Conservation (phyloP, 768 basidiomycete genomes). For the Cystobasidium ongulense region DNA sequence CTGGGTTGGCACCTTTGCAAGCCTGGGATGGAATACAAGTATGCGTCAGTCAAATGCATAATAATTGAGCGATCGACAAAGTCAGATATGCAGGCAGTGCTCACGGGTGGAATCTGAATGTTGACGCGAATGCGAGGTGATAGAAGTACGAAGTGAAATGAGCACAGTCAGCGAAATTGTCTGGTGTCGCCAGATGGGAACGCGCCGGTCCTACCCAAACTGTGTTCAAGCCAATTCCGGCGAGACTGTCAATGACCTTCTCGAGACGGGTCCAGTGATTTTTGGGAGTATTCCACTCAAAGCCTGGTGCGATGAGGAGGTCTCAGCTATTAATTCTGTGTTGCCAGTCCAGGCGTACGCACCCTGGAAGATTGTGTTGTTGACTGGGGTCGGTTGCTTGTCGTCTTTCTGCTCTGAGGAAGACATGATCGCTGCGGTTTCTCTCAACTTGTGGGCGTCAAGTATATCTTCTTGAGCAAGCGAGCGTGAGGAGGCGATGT, state of each 20-base stretch:
- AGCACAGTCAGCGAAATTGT: background rate
- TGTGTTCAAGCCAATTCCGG: constrained; percentile 47
- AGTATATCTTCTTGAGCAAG: too few species aligned
- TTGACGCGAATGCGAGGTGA: too few species aligned
- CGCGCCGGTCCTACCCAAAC: constrained; percentile 47
- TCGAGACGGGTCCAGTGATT: constrained; percentile 45
- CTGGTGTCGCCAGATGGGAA: too few species aligned
- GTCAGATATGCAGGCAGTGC: constrained; percentile 39
- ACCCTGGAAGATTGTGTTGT: constrained; percentile 36
- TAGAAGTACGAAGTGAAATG: background rate
- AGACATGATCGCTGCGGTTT: background rate
- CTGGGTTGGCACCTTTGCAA: constrained; percentile 42
- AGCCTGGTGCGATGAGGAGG: constrained; percentile 16
- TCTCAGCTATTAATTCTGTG: background rate
- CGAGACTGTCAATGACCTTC: constrained; percentile 41
- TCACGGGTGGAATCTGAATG: constrained; percentile 31
- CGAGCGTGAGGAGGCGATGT: too few species aligned
- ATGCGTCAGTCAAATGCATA: too few species aligned
- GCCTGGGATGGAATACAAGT: constrained; percentile 6
- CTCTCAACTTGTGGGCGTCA: too few species aligned
- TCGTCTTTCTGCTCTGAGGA: background rate
- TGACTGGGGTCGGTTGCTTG: constrained; percentile 27
- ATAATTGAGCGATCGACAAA: background rate
- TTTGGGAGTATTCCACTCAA: constrained; percentile 35
- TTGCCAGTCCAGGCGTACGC: background rate